phyloP scores from a whole-genome alignment of 129 eudicot species.

The Ambrosia trifida region DNA sequence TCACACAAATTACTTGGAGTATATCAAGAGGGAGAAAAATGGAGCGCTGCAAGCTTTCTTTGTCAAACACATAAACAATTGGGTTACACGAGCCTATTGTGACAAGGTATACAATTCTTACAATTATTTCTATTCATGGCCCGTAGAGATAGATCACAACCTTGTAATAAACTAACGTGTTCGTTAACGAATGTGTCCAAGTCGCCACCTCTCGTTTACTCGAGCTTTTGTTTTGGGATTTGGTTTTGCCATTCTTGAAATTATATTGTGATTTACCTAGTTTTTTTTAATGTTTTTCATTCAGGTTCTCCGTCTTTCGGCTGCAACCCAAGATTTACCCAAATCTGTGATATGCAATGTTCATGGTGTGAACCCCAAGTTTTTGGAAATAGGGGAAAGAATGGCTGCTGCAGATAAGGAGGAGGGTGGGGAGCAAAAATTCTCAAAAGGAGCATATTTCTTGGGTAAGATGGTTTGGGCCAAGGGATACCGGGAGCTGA shows the following conservation, averaged over 20 bases:
- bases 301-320: slow-evolving; percentile 97
- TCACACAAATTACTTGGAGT: slow-evolving; percentile 95
- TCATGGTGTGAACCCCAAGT: slow-evolving; percentile 95
- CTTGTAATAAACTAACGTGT: background rate
- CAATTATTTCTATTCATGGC: background rate
- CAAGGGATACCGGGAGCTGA: slow-evolving; percentile 85
- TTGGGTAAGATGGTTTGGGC: slow-evolving; percentile 99
- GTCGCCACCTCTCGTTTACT: background rate
- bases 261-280: background rate
- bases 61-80: slow-evolving; percentile 89
- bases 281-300: background rate
- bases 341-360: slow-evolving; percentile 87
- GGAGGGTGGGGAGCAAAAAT: slow-evolving; percentile 59
- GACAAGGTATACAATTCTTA: slow-evolving; percentile 55
- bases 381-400: slow-evolving; percentile 78
- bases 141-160: background rate
- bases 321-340: slow-evolving; percentile 96
- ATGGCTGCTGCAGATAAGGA: slow-evolving; percentile 82
- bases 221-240: background rate
- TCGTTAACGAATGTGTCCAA: background rate
- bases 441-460: slow-evolving; percentile 95
- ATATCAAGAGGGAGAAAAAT: slow-evolving; percentile 92
- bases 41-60: slow-evolving; percentile 94
- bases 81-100: slow-evolving; percentile 82
- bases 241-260: no score